Percentiles rank a stretch among this genome's conserved stretches.
Evolutionary conservation across 1,284 basidiomycete species (phyloP).

Genomic region (Omphalotus olearius): DNA sequence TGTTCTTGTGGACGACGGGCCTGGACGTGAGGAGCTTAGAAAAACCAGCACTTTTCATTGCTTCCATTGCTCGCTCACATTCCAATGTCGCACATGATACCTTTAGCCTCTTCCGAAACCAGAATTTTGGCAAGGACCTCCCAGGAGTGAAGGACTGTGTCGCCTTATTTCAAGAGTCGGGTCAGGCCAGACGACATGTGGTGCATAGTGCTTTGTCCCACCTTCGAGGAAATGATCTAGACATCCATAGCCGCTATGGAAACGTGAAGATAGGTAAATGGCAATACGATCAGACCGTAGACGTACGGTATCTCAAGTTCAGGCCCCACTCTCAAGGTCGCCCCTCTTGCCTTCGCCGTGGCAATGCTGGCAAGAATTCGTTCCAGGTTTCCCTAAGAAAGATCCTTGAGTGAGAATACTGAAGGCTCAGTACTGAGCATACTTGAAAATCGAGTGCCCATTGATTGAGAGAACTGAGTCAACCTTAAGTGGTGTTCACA

Average conservation of each 20-base stretch:
- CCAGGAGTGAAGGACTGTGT: conserved; percentile 95
- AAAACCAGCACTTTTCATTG: background rate
- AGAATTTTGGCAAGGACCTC: conserved; percentile 88
- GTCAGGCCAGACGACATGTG: conserved; percentile 2
- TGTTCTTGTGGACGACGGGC: conserved; percentile 96
- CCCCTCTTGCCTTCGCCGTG: conserved; percentile 86
- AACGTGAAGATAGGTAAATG: background rate
- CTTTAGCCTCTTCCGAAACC: conserved; percentile 69
- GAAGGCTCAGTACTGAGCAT: conserved; percentile 10
- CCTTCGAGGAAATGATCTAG: conserved; percentile 92
- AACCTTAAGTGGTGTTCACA: background rate
- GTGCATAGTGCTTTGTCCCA: conserved; percentile 25
- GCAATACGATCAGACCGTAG: background rate
- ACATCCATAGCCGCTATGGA: conserved; percentile 84
- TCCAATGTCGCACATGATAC: conserved; percentile 90
- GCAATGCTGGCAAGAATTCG: conserved; percentile 88
- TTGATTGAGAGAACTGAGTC: conserved; percentile 83
- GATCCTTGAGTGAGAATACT: background rate
- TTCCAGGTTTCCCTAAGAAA: conserved; percentile 78
- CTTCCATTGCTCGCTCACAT: conserved; percentile 56
- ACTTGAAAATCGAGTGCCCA: conserved; percentile 95
- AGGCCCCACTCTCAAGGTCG: conserved; percentile 92
- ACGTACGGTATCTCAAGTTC: conserved; percentile 96
- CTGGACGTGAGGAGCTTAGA: conserved; percentile 33
- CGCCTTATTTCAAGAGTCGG: conserved; percentile 48